These are phyloP conservation scores for Leucosporidium scottii DNA, from an alignment of 768 basidiomycete species.

Conservation along the genomic window DNA sequence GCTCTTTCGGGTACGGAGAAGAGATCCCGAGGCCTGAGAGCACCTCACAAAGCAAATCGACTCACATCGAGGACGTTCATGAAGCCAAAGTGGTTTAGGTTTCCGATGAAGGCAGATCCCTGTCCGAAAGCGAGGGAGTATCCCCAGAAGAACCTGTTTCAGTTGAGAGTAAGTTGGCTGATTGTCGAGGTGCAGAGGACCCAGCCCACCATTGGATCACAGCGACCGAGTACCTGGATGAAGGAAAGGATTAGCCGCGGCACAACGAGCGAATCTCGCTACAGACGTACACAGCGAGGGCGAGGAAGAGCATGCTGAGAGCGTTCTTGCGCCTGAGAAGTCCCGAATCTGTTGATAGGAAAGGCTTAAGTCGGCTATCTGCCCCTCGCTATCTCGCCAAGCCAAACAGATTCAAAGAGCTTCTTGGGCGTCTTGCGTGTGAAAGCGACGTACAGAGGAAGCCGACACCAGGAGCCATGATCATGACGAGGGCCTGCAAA, in stretches of 20 bases:
- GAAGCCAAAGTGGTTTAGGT: constrained; percentile 71
- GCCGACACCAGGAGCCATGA: constrained; percentile 44
- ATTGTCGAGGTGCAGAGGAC: too few relatives aligned
- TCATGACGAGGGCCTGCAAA: constrained; percentile 39
- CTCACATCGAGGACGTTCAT: constrained; percentile 56
- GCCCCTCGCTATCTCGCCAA: too few relatives aligned
- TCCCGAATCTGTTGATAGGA: constrained; percentile 32
- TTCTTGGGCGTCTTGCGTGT: constrained; percentile 12
- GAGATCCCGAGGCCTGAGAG: too few relatives aligned
- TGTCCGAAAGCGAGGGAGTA: constrained; percentile 46
- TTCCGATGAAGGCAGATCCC: constrained; percentile 65
- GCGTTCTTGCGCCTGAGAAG: constrained; percentile 45
- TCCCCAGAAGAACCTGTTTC: constrained; percentile 48
- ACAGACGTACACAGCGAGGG: constrained; percentile 37
- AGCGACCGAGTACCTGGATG: constrained; percentile 39
- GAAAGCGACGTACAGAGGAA: constrained; percentile 33
- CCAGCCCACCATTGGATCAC: constrained; percentile 17
- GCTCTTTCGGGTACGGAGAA: too few relatives aligned
- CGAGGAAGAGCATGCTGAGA: constrained; percentile 41
- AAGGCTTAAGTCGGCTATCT: too few relatives aligned
- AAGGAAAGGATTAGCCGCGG: neutral
- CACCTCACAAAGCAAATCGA: neutral
- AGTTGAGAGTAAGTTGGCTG: too few relatives aligned
- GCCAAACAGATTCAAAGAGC: too few relatives aligned
- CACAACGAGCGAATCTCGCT: too few relatives aligned